A percentile compares a stretch with the other conserved stretches of the same genome.
These are phyloP conservation scores for Linanthus parryae DNA, from an alignment of 148 eudicot genomes.

Conservation along the genomic window DNA sequence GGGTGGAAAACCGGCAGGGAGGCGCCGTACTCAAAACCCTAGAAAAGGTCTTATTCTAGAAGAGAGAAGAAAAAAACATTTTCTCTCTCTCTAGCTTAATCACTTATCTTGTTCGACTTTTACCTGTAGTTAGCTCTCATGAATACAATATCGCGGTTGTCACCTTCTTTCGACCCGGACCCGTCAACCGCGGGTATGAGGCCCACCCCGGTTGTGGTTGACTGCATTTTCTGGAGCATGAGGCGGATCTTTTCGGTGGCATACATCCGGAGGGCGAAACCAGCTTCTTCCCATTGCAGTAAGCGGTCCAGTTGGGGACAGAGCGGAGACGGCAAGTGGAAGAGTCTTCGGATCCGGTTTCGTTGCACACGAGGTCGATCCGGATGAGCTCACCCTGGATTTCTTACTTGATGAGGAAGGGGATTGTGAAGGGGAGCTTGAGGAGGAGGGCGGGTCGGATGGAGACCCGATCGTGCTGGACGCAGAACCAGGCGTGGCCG, in stretches of 20 bases:
- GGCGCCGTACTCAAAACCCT: too few relatives aligned
- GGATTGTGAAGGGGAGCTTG: slow-evolving; percentile 65
- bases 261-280: slow-evolving; percentile 63
- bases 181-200: slow-evolving; percentile 52
- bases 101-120: too few relatives aligned
- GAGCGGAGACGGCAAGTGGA: slow-evolving; percentile 51
- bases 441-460: slow-evolving; percentile 62
- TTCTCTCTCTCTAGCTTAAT: too few relatives aligned
- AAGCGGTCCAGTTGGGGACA: slow-evolving; percentile 62
- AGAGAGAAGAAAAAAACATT: too few relatives aligned
- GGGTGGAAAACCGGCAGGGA: too few relatives aligned
- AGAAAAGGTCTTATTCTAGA: too few relatives aligned
- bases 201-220: slow-evolving; percentile 75
- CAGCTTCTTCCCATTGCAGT: slow-evolving; percentile 75
- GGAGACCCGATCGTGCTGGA: slow-evolving; percentile 57
- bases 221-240: slow-evolving; percentile 63
- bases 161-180: slow-evolving; percentile 15
- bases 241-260: slow-evolving; percentile 26
- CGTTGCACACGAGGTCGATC: slow-evolving; percentile 58
- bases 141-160: slow-evolving; percentile 49
- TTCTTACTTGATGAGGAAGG: slow-evolving; percentile 40
- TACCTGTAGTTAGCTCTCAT: slow-evolving; percentile 92
- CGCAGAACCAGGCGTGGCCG: slow-evolving; percentile 79
- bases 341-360: slow-evolving; percentile 12
- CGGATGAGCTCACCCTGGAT: slow-evolving; percentile 65